Conservation (phyloP, 1,139 yeast species). For the Zygosaccharomyces sapae region DNA sequence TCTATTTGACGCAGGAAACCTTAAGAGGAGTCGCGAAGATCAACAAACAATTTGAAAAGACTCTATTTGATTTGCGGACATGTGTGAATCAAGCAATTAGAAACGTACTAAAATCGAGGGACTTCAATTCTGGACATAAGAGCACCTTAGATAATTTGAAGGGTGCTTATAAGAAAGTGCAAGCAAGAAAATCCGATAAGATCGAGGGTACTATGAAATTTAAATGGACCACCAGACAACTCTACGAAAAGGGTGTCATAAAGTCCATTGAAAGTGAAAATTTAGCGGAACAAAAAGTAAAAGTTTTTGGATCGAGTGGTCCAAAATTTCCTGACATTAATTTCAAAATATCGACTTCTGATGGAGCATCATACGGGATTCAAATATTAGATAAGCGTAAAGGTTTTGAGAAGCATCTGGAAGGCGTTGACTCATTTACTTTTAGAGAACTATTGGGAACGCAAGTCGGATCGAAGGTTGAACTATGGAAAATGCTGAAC, state of each 20-base stretch:
- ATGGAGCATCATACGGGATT: constrained; percentile 40
- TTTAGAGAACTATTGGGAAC: constrained; percentile 24
- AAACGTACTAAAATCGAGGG: constrained; percentile 21
- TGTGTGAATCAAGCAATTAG: constrained; percentile 21
- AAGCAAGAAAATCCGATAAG: constrained; percentile 19
- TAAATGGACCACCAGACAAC: constrained; percentile 70
- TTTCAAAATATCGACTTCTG: constrained; percentile 63
- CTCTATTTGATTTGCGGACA: constrained; percentile 14
- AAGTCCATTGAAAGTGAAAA: constrained; percentile 52
- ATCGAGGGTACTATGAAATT: constrained; percentile 25
- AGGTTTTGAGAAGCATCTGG: constrained; percentile 24
- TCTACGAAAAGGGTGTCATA: constrained; percentile 69
- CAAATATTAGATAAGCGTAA: constrained; percentile 32
- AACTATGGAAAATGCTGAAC: constrained; percentile 21
- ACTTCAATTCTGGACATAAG: constrained; percentile 24
- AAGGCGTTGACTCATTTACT: constrained; percentile 28
- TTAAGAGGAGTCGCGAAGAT: constrained; percentile 35
- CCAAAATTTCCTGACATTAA: constrained; percentile 62
- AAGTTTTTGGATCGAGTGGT: constrained; percentile 43
- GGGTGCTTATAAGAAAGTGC: constrained; percentile 59
- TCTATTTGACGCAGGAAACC: constrained; percentile 57
- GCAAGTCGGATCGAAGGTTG: constrained; percentile 25
- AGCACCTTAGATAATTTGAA: constrained; percentile 34
- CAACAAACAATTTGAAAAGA: constrained; percentile 16
- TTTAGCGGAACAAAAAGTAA: constrained; percentile 40